phyloP scores from a whole-genome alignment of 306 rosid species.

The Prunus kanzakura region DNA sequence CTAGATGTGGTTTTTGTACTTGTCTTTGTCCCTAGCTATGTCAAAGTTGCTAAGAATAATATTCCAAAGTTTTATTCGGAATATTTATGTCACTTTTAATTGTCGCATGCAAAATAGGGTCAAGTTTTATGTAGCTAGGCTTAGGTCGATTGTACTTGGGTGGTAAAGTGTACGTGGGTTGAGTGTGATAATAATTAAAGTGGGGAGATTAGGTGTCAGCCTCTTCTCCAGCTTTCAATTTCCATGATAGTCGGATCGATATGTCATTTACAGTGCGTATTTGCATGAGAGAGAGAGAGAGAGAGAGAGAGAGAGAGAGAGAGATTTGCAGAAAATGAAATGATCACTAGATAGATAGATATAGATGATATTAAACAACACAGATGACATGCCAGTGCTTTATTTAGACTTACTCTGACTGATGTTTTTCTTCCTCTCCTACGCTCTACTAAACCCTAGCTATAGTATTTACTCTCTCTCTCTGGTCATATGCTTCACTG shows the following conservation, averaged over 20 bases:
- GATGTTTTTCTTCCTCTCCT: constrained; percentile 7
- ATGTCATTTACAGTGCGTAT: not conserved
- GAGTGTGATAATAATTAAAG: constrained; percentile 22
- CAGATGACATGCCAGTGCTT: not conserved
- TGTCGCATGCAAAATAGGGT: not conserved
- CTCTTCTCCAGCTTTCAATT: too few relatives aligned
- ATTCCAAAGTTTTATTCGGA: not conserved
- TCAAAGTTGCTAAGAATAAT: not conserved
- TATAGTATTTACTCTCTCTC: not conserved
- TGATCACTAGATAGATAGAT: not conserved
- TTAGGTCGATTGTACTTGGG: constrained; percentile 9
- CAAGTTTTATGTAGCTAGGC: not conserved
- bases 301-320: not conserved
- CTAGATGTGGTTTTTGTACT: not conserved
- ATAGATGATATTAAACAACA: not conserved
- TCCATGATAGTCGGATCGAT: not conserved
- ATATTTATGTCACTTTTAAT: too few relatives aligned
- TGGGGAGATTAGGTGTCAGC: not conserved
- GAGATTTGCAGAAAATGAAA: not conserved
- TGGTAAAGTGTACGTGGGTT: constrained; percentile 14
- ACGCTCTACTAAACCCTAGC: not conserved
- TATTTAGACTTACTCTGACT: not conserved
- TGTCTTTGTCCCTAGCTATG: not conserved
- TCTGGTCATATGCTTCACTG: not conserved
- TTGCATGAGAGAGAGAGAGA: not conserved